Percentiles rank a stretch among this genome's conserved stretches.
These are phyloP conservation scores for Globisporangium sylvaticum DNA, from an alignment of 352 stramenopile genomes.

Conservation along the genomic window DNA sequence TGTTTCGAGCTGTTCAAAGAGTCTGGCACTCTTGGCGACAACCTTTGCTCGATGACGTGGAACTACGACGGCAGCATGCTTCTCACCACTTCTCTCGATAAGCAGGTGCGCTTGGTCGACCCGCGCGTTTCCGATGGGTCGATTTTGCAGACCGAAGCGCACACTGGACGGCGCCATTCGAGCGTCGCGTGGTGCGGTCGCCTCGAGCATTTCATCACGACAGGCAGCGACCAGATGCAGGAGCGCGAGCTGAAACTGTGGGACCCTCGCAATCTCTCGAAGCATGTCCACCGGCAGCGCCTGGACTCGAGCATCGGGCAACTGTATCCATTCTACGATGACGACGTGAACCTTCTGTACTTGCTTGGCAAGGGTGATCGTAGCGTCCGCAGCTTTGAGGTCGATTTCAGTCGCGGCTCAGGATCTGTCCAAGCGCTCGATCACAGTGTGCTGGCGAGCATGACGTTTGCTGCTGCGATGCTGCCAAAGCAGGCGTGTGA, in stretches of 20 bases:
- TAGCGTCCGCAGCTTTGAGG: constrained; percentile 54
- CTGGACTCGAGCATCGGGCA: constrained; percentile 60
- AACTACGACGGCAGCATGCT: constrained; percentile 67
- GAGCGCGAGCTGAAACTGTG: constrained; percentile 78
- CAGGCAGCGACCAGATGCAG: constrained; percentile 58
- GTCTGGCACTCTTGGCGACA: constrained; percentile 5
- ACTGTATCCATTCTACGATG: constrained; percentile 68
- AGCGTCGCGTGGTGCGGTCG: constrained; percentile 60
- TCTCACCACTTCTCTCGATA: constrained; percentile 36
- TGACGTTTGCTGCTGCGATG: constrained; percentile 52
- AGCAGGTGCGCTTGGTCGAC: constrained; percentile 51
- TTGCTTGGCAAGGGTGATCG: constrained; percentile 70
- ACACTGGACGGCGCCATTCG: constrained; percentile 43
- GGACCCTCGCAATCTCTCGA: constrained; percentile 52
- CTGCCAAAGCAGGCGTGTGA: constrained; percentile 53
- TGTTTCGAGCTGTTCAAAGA: constrained; percentile 16
- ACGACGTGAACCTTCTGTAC: constrained; percentile 65
- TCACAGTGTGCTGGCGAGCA: constrained; percentile 43
- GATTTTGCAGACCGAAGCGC: constrained; percentile 23
- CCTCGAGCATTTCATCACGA: constrained; percentile 50
- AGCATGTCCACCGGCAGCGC: constrained; percentile 54
- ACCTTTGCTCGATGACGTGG: constrained; percentile 44
- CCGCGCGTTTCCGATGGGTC: constrained; percentile 26
- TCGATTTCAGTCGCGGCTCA: constrained; percentile 36
- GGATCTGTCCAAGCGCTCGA: constrained; percentile 40